Percentiles rank a stretch among this genome's conserved stretches.
These are phyloP conservation scores for Cryptosporidium parvum DNA, from an alignment of 169 alveolate species.

Conservation along the genomic window DNA sequence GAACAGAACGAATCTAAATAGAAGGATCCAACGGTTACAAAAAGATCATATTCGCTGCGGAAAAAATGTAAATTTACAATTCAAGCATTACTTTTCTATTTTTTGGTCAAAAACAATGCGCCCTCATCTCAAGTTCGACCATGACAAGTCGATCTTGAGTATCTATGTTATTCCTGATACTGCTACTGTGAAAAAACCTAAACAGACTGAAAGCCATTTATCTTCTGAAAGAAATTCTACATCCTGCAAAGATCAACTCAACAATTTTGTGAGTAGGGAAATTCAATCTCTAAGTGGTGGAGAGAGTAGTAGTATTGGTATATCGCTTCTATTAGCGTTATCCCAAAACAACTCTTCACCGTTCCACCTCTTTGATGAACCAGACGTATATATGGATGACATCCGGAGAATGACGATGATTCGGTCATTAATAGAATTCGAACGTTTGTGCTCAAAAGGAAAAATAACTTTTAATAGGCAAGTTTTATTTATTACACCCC, in stretches of 20 bases:
- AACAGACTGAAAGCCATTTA: neutral
- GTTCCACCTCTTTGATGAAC: constrained; percentile 81
- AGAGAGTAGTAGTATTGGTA: constrained; percentile 80
- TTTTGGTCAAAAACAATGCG: constrained; percentile 72
- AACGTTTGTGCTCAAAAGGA: constrained; percentile 21
- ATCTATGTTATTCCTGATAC: constrained; percentile 63
- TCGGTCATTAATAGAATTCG: constrained; percentile 37
- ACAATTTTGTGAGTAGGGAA: constrained; percentile 61
- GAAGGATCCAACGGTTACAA: constrained; percentile 50
- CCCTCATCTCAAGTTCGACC: constrained; percentile 59
- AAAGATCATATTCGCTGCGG: constrained; percentile 48
- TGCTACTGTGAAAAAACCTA: constrained; percentile 16
- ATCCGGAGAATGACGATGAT: constrained; percentile 78
- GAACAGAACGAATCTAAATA: constrained; percentile 20
- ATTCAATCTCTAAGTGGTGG: constrained; percentile 81
- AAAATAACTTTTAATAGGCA: constrained; percentile 9
- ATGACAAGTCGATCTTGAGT: constrained; percentile 36
- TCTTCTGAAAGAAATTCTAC: neutral
- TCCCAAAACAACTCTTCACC: constrained; percentile 79
- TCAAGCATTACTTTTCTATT: constrained; percentile 49
- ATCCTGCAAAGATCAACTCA: neutral
- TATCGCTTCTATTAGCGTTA: constrained; percentile 79
- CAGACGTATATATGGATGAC: constrained; percentile 83
- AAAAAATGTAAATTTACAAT: constrained; percentile 23
- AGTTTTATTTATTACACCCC: constrained; percentile 55